These are phyloP conservation scores for Puccinia novopanici DNA, from an alignment of 1,284 basidiomycete species.

Conservation along the genomic window DNA sequence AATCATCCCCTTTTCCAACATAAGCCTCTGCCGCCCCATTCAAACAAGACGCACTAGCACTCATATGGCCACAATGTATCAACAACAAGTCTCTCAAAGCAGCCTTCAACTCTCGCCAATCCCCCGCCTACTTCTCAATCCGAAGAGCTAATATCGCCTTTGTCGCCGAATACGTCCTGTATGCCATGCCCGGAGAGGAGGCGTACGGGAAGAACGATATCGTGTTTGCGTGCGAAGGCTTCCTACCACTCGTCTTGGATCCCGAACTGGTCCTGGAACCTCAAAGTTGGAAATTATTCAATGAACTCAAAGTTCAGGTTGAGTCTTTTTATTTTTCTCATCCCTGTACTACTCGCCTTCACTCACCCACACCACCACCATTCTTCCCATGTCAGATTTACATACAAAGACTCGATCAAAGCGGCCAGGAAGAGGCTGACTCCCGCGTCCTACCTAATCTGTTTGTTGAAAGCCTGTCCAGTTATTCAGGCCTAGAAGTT, in stretches of 20 bases:
- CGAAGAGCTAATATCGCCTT: constrained; percentile 38
- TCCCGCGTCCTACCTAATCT: constrained; percentile 38
- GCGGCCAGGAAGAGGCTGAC: constrained; percentile 33
- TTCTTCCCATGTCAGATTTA: constrained; percentile 23
- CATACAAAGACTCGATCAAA: constrained; percentile 45
- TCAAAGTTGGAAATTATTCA: constrained; percentile 43
- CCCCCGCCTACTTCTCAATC: constrained; percentile 30
- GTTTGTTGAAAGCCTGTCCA: constrained; percentile 43
- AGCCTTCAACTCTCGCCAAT: background rate
- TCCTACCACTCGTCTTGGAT: constrained; percentile 34
- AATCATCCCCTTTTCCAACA: background rate
- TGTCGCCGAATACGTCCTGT: constrained; percentile 38
- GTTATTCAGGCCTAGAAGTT: constrained; percentile 38
- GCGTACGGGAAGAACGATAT: constrained; percentile 49
- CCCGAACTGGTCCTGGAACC: constrained; percentile 17
- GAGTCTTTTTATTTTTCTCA: background rate
- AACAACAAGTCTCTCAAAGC: constrained; percentile 28
- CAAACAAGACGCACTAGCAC: constrained; percentile 29
- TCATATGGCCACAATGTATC: constrained; percentile 46
- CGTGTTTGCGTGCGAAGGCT: constrained; percentile 48
- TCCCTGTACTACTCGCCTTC: background rate
- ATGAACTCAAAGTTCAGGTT: constrained; percentile 49
- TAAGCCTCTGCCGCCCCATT: constrained; percentile 30
- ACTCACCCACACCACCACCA: background rate
- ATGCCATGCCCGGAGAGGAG: constrained; percentile 46